These are phyloP conservation scores for Picea glauca DNA, from an alignment of 75 land plant species.

Conservation along the genomic window DNA sequence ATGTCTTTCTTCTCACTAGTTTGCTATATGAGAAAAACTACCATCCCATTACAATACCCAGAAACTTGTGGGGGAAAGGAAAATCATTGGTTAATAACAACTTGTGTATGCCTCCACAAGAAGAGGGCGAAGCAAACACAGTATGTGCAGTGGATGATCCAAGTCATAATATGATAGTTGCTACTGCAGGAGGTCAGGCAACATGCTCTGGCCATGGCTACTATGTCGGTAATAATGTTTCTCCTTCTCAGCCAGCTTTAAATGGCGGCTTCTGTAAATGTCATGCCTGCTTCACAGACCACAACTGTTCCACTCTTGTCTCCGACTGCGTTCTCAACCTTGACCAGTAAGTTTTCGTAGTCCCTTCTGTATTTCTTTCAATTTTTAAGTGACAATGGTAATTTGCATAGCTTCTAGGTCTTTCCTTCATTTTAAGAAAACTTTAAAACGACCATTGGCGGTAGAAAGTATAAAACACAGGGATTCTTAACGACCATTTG, in stretches of 20 bases:
- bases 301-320: slow-evolving; percentile 22
- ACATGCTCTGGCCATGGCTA: slow-evolving; percentile 32
- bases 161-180: too few relatives aligned
- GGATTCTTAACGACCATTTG: too few relatives aligned
- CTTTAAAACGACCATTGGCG: too few relatives aligned
- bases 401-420: too few relatives aligned
- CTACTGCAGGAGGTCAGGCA: too few relatives aligned
- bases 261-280: slow-evolving; percentile 19
- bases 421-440: too few relatives aligned
- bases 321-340: slow-evolving; percentile 25
- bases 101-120: background rate
- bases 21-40: background rate
- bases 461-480: too few relatives aligned
- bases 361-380: background rate
- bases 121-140: background rate
- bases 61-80: background rate
- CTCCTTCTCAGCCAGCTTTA: background rate
- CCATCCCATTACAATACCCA: too few relatives aligned
- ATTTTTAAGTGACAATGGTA: background rate
- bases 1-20: background rate
- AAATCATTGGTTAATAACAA: background rate
- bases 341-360: slow-evolving; percentile 28
- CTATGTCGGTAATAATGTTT: slow-evolving; percentile 1
- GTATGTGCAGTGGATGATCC: background rate
- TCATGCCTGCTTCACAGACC: slow-evolving; percentile 32